phyloP scores from a whole-genome alignment of 495 filamentous ascomycete species.

The Aspergillus campestris region DNA sequence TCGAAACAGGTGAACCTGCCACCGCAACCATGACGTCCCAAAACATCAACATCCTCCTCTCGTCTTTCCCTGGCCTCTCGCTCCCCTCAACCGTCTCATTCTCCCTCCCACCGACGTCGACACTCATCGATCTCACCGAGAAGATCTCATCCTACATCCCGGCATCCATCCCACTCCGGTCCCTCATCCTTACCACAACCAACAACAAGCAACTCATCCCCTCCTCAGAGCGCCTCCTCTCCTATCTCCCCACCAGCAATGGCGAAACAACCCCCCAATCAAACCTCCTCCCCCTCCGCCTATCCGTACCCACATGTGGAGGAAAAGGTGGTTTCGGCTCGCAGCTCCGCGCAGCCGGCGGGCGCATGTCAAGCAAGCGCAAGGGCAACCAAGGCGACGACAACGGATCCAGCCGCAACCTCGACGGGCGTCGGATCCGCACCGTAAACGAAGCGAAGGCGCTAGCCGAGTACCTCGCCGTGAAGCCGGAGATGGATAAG shows the following conservation, averaged over 20 bases:
- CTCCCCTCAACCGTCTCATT: slow-evolving; percentile 72
- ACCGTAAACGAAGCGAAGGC: slow-evolving; percentile 93
- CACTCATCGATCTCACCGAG: slow-evolving; percentile 56
- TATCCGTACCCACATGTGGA: slow-evolving; percentile 66
- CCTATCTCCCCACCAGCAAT: slow-evolving; percentile 17
- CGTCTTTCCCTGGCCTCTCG: slow-evolving; percentile 72
- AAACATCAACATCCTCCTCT: slow-evolving; percentile 73
- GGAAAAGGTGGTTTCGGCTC: slow-evolving; percentile 98
- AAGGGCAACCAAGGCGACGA: slow-evolving; percentile 79
- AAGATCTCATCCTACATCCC: slow-evolving; percentile 60
- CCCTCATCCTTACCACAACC: slow-evolving; percentile 71
- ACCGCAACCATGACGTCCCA: slow-evolving; percentile 21
- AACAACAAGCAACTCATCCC: slow-evolving; percentile 61
- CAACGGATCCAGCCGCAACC: slow-evolving; percentile 82
- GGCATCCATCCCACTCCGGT: slow-evolving; percentile 28
- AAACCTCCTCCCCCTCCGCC: slow-evolving; percentile 72
- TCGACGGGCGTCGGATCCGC: slow-evolving; percentile 82
- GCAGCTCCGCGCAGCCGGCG: slow-evolving; percentile 90
- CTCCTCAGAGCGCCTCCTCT: slow-evolving; percentile 23
- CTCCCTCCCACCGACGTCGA: slow-evolving; percentile 54
- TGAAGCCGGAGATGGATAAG: slow-evolving; percentile 94
- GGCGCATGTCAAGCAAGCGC: slow-evolving; percentile 91
- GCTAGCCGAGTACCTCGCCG: slow-evolving; percentile 85
- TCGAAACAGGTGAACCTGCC: neutral
- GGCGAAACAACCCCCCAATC: slow-evolving; percentile 38